These are phyloP conservation scores for Aphanocladium album DNA, from an alignment of 2,329 filamentous ascomycete genomes.

Conservation along the genomic window DNA sequence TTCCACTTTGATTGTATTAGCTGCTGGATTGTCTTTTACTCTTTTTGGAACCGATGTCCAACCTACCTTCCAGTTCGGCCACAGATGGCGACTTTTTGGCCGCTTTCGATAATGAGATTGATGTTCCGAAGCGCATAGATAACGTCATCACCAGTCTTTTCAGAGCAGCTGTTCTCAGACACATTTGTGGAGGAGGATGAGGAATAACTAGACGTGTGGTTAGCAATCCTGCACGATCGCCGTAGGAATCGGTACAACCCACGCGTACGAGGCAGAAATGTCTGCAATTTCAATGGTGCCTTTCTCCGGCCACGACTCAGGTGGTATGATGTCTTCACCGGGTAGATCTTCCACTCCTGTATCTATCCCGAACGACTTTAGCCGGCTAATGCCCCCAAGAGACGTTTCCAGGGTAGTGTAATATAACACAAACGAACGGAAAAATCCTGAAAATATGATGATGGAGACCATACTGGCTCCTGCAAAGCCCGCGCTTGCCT, in stretches of 20 bases:
- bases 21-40: not conserved
- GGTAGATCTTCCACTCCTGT: conserved; percentile 14
- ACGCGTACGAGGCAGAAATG: conserved; percentile 15
- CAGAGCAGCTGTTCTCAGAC: not conserved
- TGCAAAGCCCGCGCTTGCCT: conserved; percentile 28
- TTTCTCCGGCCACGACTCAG: conserved; percentile 16
- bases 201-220: not conserved
- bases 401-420: conserved; percentile 25
- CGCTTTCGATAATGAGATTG: not conserved
- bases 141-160: not conserved
- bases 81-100: conserved; percentile 20
- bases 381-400: conserved; percentile 18
- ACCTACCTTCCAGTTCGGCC: conserved; percentile 19
- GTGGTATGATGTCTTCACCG: conserved; percentile 13
- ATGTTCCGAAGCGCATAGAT: not conserved
- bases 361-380: conserved; percentile 16
- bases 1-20: conserved; percentile 22
- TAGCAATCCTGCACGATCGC: not conserved
- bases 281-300: conserved; percentile 17
- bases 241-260: not conserved
- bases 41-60: not conserved
- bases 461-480: conserved; percentile 33
- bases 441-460: conserved; percentile 28
- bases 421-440: conserved; percentile 15
- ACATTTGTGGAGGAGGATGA: not conserved